These are phyloP conservation scores for Calocera cornea DNA, from an alignment of 768 basidiomycete genomes.

Conservation along the genomic window DNA sequence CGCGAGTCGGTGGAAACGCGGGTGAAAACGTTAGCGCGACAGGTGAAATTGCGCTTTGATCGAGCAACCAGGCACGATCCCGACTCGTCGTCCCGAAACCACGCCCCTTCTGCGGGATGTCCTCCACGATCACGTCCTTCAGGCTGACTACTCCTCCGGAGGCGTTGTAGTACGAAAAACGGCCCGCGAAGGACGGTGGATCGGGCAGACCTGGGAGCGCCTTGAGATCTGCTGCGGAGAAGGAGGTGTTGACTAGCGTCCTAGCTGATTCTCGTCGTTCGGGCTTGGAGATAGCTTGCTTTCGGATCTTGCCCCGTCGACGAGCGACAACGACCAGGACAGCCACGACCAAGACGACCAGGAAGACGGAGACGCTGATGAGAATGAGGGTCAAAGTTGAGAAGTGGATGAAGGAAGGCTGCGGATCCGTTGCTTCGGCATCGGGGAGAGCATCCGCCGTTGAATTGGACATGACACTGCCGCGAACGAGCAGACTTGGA, in stretches of 20 bases:
- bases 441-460: background rate
- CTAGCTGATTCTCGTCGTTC: background rate
- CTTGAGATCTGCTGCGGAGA: background rate
- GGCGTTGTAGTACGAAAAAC: background rate
- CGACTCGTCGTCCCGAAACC: background rate
- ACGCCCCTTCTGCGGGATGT: background rate
- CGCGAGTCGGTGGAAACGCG: background rate
- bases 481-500: background rate
- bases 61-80: background rate
- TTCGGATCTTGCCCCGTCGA: background rate
- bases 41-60: background rate
- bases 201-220: background rate
- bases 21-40: background rate
- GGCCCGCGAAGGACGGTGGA: background rate
- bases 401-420: background rate
- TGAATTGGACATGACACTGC: background rate
- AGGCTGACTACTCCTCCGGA: background rate
- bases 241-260: background rate
- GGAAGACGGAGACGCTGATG: background rate
- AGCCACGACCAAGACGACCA: background rate
- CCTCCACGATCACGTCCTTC: conserved; percentile 1
- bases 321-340: background rate
- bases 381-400: background rate
- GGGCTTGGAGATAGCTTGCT: background rate
- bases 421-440: background rate